Percentiles rank a stretch among this genome's conserved stretches.
phyloP scores from a whole-genome alignment of 129 eudicot species.

The Chrysanthemum makinoi region DNA sequence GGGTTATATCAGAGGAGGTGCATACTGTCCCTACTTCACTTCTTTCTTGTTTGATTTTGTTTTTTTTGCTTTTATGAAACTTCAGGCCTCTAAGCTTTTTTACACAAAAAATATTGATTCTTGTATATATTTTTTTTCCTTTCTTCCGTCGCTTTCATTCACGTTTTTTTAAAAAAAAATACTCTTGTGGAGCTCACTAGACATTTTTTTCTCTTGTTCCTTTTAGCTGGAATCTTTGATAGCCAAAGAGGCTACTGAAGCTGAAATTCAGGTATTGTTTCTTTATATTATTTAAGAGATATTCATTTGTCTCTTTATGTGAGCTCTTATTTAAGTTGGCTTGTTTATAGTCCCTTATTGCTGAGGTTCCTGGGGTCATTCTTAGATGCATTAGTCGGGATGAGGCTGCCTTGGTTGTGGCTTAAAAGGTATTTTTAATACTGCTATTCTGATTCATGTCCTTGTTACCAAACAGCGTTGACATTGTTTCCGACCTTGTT shows the following conservation, averaged over 20 bases:
- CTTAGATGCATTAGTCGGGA: conserved; percentile 83
- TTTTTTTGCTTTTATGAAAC: background rate
- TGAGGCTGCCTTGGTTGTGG: conserved; percentile 94
- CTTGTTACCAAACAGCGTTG: conserved; percentile 1
- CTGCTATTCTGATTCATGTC: background rate
- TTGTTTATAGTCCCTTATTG: conserved; percentile 58
- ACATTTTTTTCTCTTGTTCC: background rate
- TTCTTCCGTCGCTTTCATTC: background rate
- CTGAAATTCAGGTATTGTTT: conserved; percentile 73
- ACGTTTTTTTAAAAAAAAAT: background rate
- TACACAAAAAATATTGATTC: background rate
- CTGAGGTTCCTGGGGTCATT: background rate
- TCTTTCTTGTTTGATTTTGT: background rate
- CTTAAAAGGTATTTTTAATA: conserved; percentile 64
- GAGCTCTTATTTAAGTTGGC: conserved; percentile 9
- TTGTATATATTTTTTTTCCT: too few relatives aligned
- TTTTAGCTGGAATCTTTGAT: conserved; percentile 76
- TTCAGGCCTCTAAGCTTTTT: background rate
- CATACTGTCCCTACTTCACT: background rate
- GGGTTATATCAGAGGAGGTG: conserved; percentile 83
- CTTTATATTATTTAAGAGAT: background rate
- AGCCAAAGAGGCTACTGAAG: conserved; percentile 58
- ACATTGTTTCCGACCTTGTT: conserved; percentile 20
- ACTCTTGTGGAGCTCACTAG: conserved; percentile 15
- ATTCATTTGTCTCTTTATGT: background rate